A percentile compares a stretch with the other conserved stretches of the same genome.
Evolutionary conservation across 495 filamentous ascomycete species (phyloP).

Genomic region (Penicillium silybi): DNA sequence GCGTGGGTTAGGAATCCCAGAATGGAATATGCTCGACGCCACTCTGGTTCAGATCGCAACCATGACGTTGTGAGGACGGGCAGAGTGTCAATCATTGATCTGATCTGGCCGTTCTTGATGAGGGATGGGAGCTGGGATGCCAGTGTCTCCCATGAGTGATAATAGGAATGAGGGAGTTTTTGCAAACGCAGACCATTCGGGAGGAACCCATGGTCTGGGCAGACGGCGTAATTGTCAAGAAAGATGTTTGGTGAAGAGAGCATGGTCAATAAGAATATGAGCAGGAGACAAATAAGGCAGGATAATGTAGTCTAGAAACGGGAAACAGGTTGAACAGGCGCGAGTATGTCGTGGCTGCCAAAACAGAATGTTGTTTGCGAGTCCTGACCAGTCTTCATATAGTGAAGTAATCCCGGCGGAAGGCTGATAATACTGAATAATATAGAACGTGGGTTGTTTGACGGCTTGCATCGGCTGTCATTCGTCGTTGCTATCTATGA

Average conservation of each 20-base stretch:
- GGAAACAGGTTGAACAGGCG: not conserved
- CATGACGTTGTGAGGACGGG: conserved; percentile 72
- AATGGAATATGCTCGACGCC: conserved; percentile 83
- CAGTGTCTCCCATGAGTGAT: conserved; percentile 82
- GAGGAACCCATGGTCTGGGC: conserved; percentile 79
- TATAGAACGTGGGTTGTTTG: conserved; percentile 2
- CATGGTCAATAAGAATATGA: conserved; percentile 50
- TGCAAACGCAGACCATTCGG: conserved; percentile 72
- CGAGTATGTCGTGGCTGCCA: not conserved
- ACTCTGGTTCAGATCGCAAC: conserved; percentile 76
- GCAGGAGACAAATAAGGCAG: not conserved
- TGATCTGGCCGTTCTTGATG: conserved; percentile 69
- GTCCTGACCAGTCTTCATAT: conserved; percentile 1
- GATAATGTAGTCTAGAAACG: not conserved
- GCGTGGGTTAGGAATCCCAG: conserved; percentile 85
- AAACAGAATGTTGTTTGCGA: not conserved
- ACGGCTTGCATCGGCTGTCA: conserved; percentile 17
- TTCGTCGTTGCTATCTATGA: conserved; percentile 16
- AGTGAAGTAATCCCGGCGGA: not conserved
- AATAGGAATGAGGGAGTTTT: conserved; percentile 75
- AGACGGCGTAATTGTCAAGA: conserved; percentile 78
- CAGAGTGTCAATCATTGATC: conserved; percentile 67
- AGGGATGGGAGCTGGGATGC: conserved; percentile 71
- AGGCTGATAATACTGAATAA: conserved; percentile 1
- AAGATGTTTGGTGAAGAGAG: conserved; percentile 63